Base-by-base conservation (phyloP, 129 eudicot species). In the Centaurea solstitialis region DNA sequence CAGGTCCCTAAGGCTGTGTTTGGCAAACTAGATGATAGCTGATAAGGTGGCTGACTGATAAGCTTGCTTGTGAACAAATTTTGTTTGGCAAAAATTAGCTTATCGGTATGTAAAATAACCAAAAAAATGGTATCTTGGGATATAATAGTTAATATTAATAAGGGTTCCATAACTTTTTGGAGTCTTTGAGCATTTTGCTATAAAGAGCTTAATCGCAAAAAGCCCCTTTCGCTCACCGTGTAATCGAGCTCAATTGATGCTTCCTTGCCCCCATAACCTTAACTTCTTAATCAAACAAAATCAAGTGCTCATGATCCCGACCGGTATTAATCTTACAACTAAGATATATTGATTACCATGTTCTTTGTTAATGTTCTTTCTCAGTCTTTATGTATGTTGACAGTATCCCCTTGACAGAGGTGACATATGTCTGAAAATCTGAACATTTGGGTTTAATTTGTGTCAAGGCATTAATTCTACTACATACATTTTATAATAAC, bases 391-490 rank as follows among this genome's bases (percentile, higher is more conserved):
- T 11, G 68, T 12, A 39, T 73, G 66, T 28, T 28, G 73, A 68
- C 68, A 13, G 35, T 74, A 70, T 20, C 61, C 74, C 37, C 30
- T 18, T 65, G 26, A 68, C 74, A 24, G 67, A 40, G 78, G 76
- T 70, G 62, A 59, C n/a, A 67, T 72, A 13, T 79, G 76, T 38
- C 76, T 22, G 67, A 79, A 86, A 67, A 79, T 82, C 72, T 74
- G 18, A 79, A 45, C 74, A 47, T 70, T 37, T 80, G 23, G 50
- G 69, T 43, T 81, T 21, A 65, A 67, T 80, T 41, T 23, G 73
- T 67, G 74, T 24, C n/a, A n/a, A 17, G 17, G 64, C 72, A n/a
- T 38, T 64, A 76, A 11, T 38, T 35, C 37, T 62, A 72, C 73
- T 26, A 41, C 33, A 0, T 40, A 40, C 68, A 69, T 24, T 76